phyloP scores from a whole-genome alignment of 2,329 filamentous ascomycete species.

The Colletotrichum cuscutae region DNA sequence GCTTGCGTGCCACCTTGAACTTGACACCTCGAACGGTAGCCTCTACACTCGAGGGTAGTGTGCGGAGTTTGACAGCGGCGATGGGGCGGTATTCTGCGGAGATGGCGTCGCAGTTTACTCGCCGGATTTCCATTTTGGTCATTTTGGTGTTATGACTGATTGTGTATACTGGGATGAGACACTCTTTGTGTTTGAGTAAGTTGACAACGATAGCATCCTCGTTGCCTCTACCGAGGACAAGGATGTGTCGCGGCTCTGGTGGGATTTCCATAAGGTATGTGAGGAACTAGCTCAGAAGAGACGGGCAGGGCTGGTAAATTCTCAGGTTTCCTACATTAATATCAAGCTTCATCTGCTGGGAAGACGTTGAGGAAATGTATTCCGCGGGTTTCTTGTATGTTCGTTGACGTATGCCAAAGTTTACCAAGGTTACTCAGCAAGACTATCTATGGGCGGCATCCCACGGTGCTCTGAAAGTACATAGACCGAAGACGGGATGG shows the following conservation, averaged over 20 bases:
- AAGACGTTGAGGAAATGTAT: neutral
- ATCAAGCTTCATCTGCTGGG: neutral
- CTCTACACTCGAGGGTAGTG: conserved; percentile 26
- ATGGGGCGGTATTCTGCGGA: conserved; percentile 11
- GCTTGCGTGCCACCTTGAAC: conserved; percentile 26
- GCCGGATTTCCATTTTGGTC: conserved; percentile 27
- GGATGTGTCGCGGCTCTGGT: conserved; percentile 4
- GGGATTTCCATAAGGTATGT: conserved; percentile 1
- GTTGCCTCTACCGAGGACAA: conserved; percentile 2
- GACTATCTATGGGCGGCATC: neutral
- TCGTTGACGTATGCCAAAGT: conserved; percentile 17
- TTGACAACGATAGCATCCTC: neutral
- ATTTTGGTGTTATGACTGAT: conserved; percentile 20
- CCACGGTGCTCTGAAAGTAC: neutral
- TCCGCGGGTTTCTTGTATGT: neutral
- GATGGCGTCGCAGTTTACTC: neutral
- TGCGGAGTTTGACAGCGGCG: conserved; percentile 21
- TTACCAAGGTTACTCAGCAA: neutral
- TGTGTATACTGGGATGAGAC: conserved; percentile 1
- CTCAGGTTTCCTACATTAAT: neutral
- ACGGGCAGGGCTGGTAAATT: neutral
- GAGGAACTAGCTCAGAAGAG: neutral
- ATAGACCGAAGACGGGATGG: conserved; percentile 19
- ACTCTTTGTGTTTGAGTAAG: neutral
- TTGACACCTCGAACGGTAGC: conserved; percentile 24